These are phyloP conservation scores for Pseudogymnoascus sp. DNA, from an alignment of 2,329 filamentous ascomycete genomes.

Conservation along the genomic window DNA sequence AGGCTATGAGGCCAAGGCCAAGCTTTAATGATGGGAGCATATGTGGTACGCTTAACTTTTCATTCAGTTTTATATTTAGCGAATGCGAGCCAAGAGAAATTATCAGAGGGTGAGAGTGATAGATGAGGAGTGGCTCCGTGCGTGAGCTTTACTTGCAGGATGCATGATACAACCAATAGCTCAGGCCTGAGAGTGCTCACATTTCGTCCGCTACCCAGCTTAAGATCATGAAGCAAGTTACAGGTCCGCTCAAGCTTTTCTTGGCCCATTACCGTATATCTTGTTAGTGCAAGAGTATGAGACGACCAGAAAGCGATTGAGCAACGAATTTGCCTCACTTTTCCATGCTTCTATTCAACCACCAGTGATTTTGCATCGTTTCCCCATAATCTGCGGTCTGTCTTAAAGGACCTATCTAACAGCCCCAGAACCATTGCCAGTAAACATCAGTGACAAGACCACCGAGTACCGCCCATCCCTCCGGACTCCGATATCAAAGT, in stretches of 20 bases:
- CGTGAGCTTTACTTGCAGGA: neutral
- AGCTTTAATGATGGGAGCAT: conserved; percentile 61
- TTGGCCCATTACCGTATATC: too few relatives aligned
- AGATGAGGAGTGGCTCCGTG: neutral
- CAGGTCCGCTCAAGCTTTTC: too few relatives aligned
- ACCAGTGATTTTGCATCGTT: neutral
- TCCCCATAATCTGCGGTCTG: neutral
- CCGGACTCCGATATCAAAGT: conserved; percentile 55
- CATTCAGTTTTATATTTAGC: conserved; percentile 10
- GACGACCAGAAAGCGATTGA: neutral
- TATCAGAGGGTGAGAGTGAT: neutral
- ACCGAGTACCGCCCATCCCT: conserved; percentile 24
- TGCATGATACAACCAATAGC: neutral
- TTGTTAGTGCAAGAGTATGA: neutral
- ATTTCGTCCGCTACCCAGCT: too few relatives aligned
- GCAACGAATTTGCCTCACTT: neutral
- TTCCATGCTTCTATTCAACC: neutral
- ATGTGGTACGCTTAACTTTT: conserved; percentile 29
- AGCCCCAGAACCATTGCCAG: conserved; percentile 24
- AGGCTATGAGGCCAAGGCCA: conserved; percentile 54
- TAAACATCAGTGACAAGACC: conserved; percentile 21
- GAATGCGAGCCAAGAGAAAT: neutral
- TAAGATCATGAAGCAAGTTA: too few relatives aligned
- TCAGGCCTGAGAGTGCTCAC: neutral
- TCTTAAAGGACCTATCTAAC: neutral